Conservation (phyloP, 768 basidiomycete species). For the Rhizopogon vinicolor region DNA sequence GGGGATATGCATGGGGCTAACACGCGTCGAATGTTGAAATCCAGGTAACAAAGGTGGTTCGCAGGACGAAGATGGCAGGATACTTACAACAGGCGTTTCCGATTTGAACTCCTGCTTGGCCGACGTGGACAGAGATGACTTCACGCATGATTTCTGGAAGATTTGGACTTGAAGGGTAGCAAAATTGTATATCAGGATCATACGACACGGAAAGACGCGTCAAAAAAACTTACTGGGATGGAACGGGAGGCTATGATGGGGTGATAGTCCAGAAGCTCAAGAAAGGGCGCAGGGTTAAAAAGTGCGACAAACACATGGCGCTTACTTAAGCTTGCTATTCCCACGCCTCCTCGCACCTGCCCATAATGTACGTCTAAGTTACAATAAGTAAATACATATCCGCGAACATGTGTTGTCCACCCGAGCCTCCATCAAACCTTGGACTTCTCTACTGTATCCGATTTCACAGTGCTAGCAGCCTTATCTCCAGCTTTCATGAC, state of each 20-base stretch:
- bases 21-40: neutral
- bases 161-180: constrained; percentile 5
- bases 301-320: constrained; percentile 29
- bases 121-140: constrained; percentile 98
- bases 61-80: neutral
- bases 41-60: neutral
- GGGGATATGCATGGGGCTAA: constrained; percentile 12
- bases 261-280: constrained; percentile 15
- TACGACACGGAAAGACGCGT: constrained; percentile 26
- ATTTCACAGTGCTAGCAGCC: neutral
- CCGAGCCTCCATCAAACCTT: neutral
- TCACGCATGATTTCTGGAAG: constrained; percentile 64
- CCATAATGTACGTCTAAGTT: constrained; percentile 6
- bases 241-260: constrained; percentile 21
- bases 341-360: constrained; percentile 14
- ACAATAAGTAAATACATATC: neutral
- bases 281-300: constrained; percentile 37
- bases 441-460: neutral
- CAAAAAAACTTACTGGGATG: constrained; percentile 20
- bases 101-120: constrained; percentile 97
- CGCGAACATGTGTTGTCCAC: neutral
- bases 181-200: constrained; percentile 1
- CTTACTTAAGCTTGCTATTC: constrained; percentile 24
- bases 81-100: constrained; percentile 98
- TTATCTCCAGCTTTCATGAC: constrained; percentile 2